A percentile compares a stretch with the other conserved stretches of the same genome.
Evolutionary conservation across 371 early-diverging fungal species (phyloP).

Genomic region (Lichtheimia ornata): DNA sequence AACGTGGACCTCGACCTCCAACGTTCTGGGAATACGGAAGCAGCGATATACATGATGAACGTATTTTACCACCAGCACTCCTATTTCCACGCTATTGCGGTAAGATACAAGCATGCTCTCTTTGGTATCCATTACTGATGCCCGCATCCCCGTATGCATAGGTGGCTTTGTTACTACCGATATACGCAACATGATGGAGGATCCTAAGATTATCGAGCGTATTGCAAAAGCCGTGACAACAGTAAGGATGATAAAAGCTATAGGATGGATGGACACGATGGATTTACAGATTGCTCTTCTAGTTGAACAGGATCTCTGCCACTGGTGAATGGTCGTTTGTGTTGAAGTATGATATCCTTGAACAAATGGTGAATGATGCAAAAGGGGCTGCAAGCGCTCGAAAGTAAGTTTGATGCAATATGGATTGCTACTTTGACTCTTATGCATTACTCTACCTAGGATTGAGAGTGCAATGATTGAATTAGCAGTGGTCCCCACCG

Average conservation of each 20-base stretch:
- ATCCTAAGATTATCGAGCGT: conserved; percentile 5
- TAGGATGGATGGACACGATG: too few relatives aligned
- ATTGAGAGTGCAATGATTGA: neutral
- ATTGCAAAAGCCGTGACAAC: neutral
- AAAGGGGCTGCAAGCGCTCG: neutral
- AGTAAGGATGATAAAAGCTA: too few relatives aligned
- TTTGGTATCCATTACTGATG: neutral
- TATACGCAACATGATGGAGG: conserved; percentile 5
- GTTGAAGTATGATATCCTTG: conserved; percentile 3
- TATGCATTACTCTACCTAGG: neutral
- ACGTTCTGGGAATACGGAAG: conserved; percentile 12
- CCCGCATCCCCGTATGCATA: neutral
- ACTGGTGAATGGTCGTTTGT: conserved; percentile 12
- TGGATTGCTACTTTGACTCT: neutral
- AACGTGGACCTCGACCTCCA: neutral
- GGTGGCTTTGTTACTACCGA: conserved; percentile 16
- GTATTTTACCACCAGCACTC: conserved; percentile 4
- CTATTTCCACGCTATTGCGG: conserved; percentile 11
- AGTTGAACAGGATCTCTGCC: conserved; percentile 8
- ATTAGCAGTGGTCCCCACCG: neutral
- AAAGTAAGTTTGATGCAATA: neutral
- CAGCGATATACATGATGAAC: neutral
- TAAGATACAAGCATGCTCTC: neutral
- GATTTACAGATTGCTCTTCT: neutral
- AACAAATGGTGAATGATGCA: neutral